Evolutionary conservation across 192 early-diverging fungal species (phyloP).

Genomic region (Glomus cerebriforme): DNA sequence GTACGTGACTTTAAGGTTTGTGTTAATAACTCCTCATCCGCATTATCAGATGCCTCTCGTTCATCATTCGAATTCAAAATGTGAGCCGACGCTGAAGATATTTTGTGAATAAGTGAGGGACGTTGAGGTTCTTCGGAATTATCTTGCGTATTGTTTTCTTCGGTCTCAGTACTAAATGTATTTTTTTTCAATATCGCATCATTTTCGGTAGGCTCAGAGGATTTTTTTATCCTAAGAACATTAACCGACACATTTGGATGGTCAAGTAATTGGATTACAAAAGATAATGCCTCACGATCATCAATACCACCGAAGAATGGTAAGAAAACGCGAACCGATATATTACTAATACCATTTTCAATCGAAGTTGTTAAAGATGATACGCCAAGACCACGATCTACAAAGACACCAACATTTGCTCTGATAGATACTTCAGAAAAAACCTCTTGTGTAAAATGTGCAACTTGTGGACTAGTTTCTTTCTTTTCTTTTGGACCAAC

Average conservation of each 20-base stretch:
- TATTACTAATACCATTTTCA: conserved; percentile 36
- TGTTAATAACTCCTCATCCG: conserved; percentile 4
- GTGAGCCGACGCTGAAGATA: conserved; percentile 16
- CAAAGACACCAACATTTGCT: conserved; percentile 61
- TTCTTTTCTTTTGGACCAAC: conserved; percentile 7
- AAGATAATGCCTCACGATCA: conserved; percentile 63
- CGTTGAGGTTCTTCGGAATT: not conserved
- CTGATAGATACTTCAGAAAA: conserved; percentile 30
- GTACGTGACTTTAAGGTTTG: not conserved
- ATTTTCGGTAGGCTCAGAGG: conserved; percentile 3
- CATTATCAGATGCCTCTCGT: conserved; percentile 1
- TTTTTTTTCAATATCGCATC: not conserved
- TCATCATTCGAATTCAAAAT: conserved; percentile 20
- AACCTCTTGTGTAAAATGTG: conserved; percentile 48
- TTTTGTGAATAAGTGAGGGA: conserved; percentile 31
- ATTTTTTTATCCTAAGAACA: conserved; percentile 49
- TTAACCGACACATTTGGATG: conserved; percentile 45
- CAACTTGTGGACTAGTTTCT: conserved; percentile 48
- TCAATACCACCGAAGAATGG: conserved; percentile 75
- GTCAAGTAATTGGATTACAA: conserved; percentile 54
- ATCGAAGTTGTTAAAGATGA: conserved; percentile 10
- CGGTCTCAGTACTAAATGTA: not conserved
- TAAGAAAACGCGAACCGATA: conserved; percentile 51
- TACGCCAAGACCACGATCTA: conserved; percentile 75
- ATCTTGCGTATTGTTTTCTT: not conserved